Base-by-base conservation (phyloP, 495 filamentous ascomycete genomes). In the Podospora comata region DNA sequence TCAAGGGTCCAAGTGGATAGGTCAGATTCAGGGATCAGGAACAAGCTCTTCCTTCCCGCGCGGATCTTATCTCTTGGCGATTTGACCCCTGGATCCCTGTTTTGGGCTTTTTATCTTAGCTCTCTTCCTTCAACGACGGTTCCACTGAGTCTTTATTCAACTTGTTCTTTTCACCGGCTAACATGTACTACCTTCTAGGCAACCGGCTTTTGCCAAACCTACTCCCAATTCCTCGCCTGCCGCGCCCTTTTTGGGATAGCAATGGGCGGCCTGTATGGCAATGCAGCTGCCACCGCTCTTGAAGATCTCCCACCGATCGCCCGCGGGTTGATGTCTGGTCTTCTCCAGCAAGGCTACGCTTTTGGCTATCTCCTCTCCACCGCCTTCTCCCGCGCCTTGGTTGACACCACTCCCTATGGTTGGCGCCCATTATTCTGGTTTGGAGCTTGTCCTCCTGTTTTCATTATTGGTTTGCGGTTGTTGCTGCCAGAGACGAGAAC, bases 371-470 rank as follows among this genome's bases (percentile, higher is more conserved):
- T 96, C 0, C 84, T 96, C 0, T 91, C 91, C 0, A 87, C 91
- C 0, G 91, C 89, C 11, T 94, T 95, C 74, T 85, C 92, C 0
- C 83, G 90, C 34, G 91, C 80, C 5, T 80, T 93, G 0, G 91
- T 93, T 13, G 79, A 88, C 71, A 91, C 89, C 2, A 93, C 91
- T 1, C 72, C 85, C 5, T 88, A 93, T 70, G 89, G 86, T 57
- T 93, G 91, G 90, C 81, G 89, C n/a, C 90, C 92, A 6, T 82
- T 95, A 3, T 96, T 88, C 80, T 96, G 92, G 92, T 94, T 95
- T 74, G 92, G 88, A 0, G 91, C 92, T 18, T 84, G 88, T 54
- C 90, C 90, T 0, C 92, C 92, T 0, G 85, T 93, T n/a, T 73
- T 95, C 65, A 90, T 95, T 74, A 95, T 94, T 71, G 75, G 86